Conservation (phyloP, 805 yeast genomes). For the Blastobotrys muscicola region DNA sequence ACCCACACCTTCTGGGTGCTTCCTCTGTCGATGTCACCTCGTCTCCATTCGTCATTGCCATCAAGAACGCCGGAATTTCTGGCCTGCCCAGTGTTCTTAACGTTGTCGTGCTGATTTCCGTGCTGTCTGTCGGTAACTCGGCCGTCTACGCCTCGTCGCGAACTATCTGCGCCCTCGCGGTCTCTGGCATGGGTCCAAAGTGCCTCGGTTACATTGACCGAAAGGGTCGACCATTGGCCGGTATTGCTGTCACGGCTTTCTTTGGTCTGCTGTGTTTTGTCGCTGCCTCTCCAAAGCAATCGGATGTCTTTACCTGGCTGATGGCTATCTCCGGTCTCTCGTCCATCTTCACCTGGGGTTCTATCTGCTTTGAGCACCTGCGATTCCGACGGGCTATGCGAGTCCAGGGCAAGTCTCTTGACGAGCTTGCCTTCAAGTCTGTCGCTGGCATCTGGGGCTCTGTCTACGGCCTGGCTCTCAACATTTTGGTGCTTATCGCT, state of each 20-base stretch:
- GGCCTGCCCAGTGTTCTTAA: constrained; percentile 63
- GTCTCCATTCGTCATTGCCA: constrained; percentile 66
- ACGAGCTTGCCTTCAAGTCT: constrained; percentile 58
- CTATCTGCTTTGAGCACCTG: constrained; percentile 58
- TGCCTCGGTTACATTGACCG: constrained; percentile 57
- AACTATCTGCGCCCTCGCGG: constrained; percentile 55
- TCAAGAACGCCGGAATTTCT: constrained; percentile 49
- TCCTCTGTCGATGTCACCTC: constrained; percentile 48
- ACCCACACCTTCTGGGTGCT: constrained; percentile 36
- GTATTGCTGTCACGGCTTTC: constrained; percentile 36
- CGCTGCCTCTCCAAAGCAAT: constrained; percentile 47
- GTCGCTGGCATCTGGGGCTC: constrained; percentile 66
- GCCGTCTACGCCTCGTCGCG: constrained; percentile 58
- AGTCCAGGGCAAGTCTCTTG: constrained; percentile 56
- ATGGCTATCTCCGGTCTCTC: constrained; percentile 70
- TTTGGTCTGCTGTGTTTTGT: constrained; percentile 49
- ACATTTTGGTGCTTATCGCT: constrained; percentile 53
- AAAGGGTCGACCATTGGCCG: constrained; percentile 63
- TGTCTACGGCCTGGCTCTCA: constrained; percentile 47
- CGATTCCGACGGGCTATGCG: constrained; percentile 56
- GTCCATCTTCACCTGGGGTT: constrained; percentile 73
- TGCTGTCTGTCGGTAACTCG: constrained; percentile 59
- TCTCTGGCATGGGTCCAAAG: constrained; percentile 49
- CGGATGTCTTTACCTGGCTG: constrained; percentile 62
- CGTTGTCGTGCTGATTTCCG: constrained; percentile 54